These are phyloP conservation scores for Albizia julibrissin DNA, from an alignment of 306 rosid species.

Conservation along the genomic window DNA sequence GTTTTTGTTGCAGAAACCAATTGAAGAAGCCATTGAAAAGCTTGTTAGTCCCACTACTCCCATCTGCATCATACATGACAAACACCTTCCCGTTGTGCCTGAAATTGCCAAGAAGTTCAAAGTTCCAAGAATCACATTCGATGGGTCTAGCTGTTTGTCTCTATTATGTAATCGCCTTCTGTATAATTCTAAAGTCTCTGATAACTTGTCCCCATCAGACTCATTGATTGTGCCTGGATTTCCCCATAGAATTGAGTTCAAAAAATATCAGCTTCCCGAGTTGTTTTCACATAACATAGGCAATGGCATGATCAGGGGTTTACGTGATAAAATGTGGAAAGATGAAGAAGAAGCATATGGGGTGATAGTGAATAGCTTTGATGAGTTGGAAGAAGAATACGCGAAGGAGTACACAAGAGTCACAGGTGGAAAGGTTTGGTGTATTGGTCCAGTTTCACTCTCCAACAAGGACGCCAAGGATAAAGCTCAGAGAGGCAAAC, in stretches of 20 bases:
- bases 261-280: constrained; percentile 26
- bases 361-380: constrained; percentile 44
- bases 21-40: constrained; percentile 28
- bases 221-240: constrained; percentile 28
- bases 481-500: constrained; percentile 52
- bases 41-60: constrained; percentile 37
- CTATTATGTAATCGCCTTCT: constrained; percentile 33
- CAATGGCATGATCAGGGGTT: not conserved
- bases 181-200: constrained; percentile 8
- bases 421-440: constrained; percentile 40
- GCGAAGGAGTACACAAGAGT: constrained; percentile 22
- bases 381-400: constrained; percentile 45
- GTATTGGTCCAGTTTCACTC: constrained; percentile 52
- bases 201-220: constrained; percentile 11
- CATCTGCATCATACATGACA: constrained; percentile 8
- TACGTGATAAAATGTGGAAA: constrained; percentile 1
- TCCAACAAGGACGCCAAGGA: constrained; percentile 36
- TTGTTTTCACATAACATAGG: not conserved
- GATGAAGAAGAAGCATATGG: constrained; percentile 38
- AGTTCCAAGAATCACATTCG: constrained; percentile 54
- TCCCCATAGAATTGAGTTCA: constrained; percentile 31
- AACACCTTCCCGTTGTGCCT: too few species aligned
- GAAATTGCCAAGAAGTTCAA: constrained; percentile 17
- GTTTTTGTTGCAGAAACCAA: constrained; percentile 34
- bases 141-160: constrained; percentile 37